Evolutionary conservation across 108 stramenopile species (phyloP).

Genomic region (Skeletonema marinoi): DNA sequence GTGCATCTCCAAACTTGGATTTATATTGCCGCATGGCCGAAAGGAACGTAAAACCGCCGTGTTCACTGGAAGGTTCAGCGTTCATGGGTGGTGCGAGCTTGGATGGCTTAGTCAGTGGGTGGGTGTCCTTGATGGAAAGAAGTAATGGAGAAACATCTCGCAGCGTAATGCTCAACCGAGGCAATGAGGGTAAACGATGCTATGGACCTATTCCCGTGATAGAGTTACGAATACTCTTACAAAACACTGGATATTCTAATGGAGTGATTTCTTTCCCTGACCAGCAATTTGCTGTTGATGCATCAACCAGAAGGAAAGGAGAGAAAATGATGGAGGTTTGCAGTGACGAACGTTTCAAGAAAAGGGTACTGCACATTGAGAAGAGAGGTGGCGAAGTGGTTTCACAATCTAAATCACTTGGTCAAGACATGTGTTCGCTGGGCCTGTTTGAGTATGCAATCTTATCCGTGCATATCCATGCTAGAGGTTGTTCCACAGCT

Average conservation of each 20-base stretch:
- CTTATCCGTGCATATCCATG: constrained; percentile 68
- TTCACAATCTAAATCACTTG: constrained; percentile 19
- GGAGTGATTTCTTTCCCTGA: constrained; percentile 52
- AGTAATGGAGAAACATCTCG: constrained; percentile 87
- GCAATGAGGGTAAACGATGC: constrained; percentile 21
- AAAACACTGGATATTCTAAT: constrained; percentile 71
- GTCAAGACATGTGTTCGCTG: constrained; percentile 58
- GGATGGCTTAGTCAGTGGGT: constrained; percentile 60
- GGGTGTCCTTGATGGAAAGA: constrained; percentile 78
- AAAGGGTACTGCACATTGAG: constrained; percentile 53
- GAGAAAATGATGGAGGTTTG: constrained; percentile 71
- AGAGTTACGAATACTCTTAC: constrained; percentile 74
- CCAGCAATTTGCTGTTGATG: constrained; percentile 74
- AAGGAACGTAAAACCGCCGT: constrained; percentile 66
- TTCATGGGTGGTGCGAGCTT: constrained; percentile 62
- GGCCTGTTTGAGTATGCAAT: constrained; percentile 72
- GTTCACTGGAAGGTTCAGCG: constrained; percentile 37
- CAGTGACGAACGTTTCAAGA: constrained; percentile 74
- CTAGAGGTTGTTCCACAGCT: constrained; percentile 71
- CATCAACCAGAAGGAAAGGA: constrained; percentile 77
- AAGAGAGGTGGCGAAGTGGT: constrained; percentile 1
- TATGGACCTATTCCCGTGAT: constrained; percentile 65
- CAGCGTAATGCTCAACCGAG: constrained; percentile 49
- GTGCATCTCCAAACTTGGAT: constrained; percentile 9
- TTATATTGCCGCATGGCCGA: constrained; percentile 70